Percentiles rank a stretch among this genome's conserved stretches.
Evolutionary conservation across 2,329 filamentous ascomycete species (phyloP).

Genomic region (Sphaerulina musiva): DNA sequence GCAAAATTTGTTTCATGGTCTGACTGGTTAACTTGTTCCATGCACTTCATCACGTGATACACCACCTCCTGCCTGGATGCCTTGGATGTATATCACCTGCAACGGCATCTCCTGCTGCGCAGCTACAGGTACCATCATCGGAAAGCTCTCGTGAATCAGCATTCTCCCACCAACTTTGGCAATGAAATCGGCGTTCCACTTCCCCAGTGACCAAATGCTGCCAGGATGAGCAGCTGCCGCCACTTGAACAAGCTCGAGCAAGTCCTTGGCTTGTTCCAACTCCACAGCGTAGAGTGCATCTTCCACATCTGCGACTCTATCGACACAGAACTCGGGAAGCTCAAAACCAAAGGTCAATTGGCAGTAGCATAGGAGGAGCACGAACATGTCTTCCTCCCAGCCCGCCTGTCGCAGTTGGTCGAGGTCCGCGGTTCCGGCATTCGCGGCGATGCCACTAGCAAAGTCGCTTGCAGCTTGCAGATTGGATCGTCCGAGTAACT

Average conservation of each 20-base stretch:
- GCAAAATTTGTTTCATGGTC: no score
- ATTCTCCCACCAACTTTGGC: constrained; percentile 29
- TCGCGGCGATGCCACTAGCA: constrained; percentile 30
- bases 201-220: constrained; percentile 23
- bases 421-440: constrained; percentile 28
- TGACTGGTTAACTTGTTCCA: no score
- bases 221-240: constrained; percentile 18
- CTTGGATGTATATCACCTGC: constrained; percentile 27
- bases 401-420: constrained; percentile 29
- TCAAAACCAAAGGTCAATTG: constrained; percentile 18
- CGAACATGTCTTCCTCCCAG: constrained; percentile 35
- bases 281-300: constrained; percentile 13
- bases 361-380: constrained; percentile 30
- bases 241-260: constrained; percentile 22
- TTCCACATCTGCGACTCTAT: constrained; percentile 4
- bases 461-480: constrained; percentile 22
- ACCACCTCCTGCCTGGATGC: background rate
- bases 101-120: constrained; percentile 23
- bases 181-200: constrained; percentile 29
- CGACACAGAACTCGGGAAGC: constrained; percentile 19
- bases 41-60: background rate
- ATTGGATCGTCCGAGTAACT: constrained; percentile 35
- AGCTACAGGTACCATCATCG: constrained; percentile 28
- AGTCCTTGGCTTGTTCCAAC: constrained; percentile 22
- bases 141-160: constrained; percentile 28